A percentile compares a stretch with the other conserved stretches of the same genome.
Evolutionary conservation across 2,329 filamentous ascomycete species (phyloP).

Genomic region (Claviceps capensis): DNA sequence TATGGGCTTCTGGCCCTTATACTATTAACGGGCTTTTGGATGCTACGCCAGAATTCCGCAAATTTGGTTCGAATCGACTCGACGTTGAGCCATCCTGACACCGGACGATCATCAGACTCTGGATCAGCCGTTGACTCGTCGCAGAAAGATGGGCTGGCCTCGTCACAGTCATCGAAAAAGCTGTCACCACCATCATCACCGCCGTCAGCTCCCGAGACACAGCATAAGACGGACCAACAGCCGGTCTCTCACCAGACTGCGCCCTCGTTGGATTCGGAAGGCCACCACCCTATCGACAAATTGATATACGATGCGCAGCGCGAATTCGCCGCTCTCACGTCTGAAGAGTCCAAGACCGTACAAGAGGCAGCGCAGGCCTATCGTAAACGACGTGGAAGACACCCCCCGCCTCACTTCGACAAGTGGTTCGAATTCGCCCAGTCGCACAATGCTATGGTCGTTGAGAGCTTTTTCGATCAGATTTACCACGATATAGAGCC

Average conservation of each 20-base stretch:
- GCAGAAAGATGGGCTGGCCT: not conserved
- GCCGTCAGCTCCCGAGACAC: not conserved
- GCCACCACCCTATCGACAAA: conserved; percentile 36
- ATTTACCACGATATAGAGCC: conserved; percentile 47
- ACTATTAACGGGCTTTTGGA: conserved; percentile 20
- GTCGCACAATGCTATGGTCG: conserved; percentile 36
- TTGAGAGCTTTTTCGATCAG: conserved; percentile 52
- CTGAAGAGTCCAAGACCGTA: conserved; percentile 34
- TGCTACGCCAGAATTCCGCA: conserved; percentile 12
- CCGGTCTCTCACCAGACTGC: conserved; percentile 1
- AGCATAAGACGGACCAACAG: conserved; percentile 1
- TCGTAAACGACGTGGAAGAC: conserved; percentile 41
- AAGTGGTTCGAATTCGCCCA: conserved; percentile 44
- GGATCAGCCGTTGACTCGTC: not conserved
- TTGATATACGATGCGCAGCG: conserved; percentile 33
- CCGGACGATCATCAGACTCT: not conserved
- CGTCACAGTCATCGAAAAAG: not conserved
- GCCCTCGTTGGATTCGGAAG: conserved; percentile 1
- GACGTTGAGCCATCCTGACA: not conserved
- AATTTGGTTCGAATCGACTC: not conserved
- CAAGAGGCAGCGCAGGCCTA: conserved; percentile 43
- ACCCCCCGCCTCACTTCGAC: conserved; percentile 50
- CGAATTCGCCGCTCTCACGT: conserved; percentile 24
- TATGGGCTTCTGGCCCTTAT: conserved; percentile 25
- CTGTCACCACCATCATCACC: not conserved